Evolutionary conservation across 2,329 filamentous ascomycete genomes (phyloP).

Genomic region (Zelopaecilomyces penicillatus): DNA sequence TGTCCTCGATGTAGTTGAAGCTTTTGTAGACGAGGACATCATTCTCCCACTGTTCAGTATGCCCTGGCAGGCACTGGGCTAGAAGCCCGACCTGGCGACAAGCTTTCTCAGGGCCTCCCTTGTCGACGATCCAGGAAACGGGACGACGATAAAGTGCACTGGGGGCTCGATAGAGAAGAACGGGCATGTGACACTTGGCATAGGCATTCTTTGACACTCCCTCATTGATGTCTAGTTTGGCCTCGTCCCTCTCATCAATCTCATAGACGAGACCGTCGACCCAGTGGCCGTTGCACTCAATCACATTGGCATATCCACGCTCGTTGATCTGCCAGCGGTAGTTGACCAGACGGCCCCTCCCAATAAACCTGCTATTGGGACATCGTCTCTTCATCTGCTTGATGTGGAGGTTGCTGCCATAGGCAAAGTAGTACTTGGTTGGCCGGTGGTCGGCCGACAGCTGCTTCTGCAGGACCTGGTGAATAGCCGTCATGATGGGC

Average conservation of each 20-base stretch:
- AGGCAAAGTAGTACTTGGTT: conserved; percentile 36
- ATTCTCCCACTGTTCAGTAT: conserved; percentile 17
- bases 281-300: conserved; percentile 23
- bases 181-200: conserved; percentile 24
- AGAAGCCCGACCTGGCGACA: conserved; percentile 14
- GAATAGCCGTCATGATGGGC: neutral
- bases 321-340: conserved; percentile 40
- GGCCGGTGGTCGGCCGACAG: conserved; percentile 12
- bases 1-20: conserved; percentile 22
- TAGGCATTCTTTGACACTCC: conserved; percentile 33
- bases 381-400: conserved; percentile 37
- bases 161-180: conserved; percentile 25
- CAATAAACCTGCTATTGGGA: conserved; percentile 31
- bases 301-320: conserved; percentile 37
- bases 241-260: conserved; percentile 29
- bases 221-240: conserved; percentile 30
- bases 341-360: conserved; percentile 28
- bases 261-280: conserved; percentile 35
- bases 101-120: conserved; percentile 24
- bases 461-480: conserved; percentile 5
- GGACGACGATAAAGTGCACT: conserved; percentile 27
- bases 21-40: conserved; percentile 34
- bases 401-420: conserved; percentile 37
- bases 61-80: conserved; percentile 7
- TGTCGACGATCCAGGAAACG: conserved; percentile 29